Conservation (phyloP, 768 basidiomycete species). For the Gymnopilus dilepis region DNA sequence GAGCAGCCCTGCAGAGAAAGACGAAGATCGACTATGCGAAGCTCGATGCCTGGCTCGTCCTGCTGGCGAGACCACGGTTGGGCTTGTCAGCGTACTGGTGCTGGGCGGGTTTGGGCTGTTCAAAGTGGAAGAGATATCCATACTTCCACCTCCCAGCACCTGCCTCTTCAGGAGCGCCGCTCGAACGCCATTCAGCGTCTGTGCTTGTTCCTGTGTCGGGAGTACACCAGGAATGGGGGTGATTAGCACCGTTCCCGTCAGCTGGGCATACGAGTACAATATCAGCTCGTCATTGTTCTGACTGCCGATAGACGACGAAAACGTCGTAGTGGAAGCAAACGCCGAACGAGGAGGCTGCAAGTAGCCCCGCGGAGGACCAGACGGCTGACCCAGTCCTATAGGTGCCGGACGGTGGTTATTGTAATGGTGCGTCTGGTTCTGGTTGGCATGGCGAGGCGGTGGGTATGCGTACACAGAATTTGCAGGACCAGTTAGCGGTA, state of each 20-base stretch:
- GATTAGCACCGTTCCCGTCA: constrained; percentile 70
- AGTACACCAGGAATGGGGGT: constrained; percentile 46
- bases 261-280: constrained; percentile 85
- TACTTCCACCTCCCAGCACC: constrained; percentile 74
- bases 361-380: constrained; percentile 30
- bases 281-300: constrained; percentile 63
- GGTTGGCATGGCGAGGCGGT: constrained; percentile 28
- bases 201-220: constrained; percentile 50
- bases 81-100: background rate
- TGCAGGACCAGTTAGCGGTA: constrained; percentile 8
- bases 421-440: background rate
- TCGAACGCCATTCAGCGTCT: constrained; percentile 52
- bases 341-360: constrained; percentile 41
- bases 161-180: constrained; percentile 52
- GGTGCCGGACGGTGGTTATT: constrained; percentile 35
- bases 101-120: constrained; percentile 23
- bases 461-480: constrained; percentile 42
- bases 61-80: constrained; percentile 22
- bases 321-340: constrained; percentile 42
- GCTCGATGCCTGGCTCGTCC: constrained; percentile 25
- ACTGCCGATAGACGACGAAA: constrained; percentile 39
- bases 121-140: constrained; percentile 70
- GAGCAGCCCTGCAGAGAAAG: constrained; percentile 56
- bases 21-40: constrained; percentile 55
- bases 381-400: constrained; percentile 54